Base-by-base conservation (phyloP, 1,139 yeast genomes). In the Diutina sp. region DNA sequence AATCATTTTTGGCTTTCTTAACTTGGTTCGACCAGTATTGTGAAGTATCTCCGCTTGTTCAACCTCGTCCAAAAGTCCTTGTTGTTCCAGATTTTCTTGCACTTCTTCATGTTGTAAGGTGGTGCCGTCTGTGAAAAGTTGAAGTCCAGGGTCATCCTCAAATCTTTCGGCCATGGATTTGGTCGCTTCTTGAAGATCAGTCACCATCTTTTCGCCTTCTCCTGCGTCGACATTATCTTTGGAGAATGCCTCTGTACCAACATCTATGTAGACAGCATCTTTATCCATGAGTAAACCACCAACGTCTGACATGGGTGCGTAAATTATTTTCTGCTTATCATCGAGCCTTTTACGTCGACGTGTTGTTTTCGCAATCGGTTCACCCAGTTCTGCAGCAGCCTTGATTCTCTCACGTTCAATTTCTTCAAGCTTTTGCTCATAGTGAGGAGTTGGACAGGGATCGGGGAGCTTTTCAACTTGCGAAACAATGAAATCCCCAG, bases 261-360 rank as follows among this genome's bases (percentile, higher is more conserved):
- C 85, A 66, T 95, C 97, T 60, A 95, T 90, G 65, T 91, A 89
- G 1, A 95, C 99, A 4, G 99, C 97, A 74, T 95, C 99, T 67
- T 87, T 91, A 72, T 95, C 99, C 60, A 95, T 90, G 61, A 93
- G 76, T 45, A 95, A 95, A 66, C 99, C 99, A 57, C 98, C 98
- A 30, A 93, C 97, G 70, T 95, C 98, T 55, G 97, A 89, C 99
- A 95, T 93, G 57, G 99, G 99, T 0, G 99, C 99, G 68, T 95
- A 95, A 2, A 95, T 90, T 62, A 90, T 84, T 69, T 91, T 93
- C 67, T 89, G 95, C 64, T 87, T 89, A 67, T 95, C 99, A 64
- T 93, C 98, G 58, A 95, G 80, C 66, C 98, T 82, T 68, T 90
- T 87, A 65, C 98, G 81, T 66, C 85, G 81, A 35, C 61, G 58